phyloP scores from a whole-genome alignment of 306 rosid genomes.

The Glycyrrhiza uralensis region DNA sequence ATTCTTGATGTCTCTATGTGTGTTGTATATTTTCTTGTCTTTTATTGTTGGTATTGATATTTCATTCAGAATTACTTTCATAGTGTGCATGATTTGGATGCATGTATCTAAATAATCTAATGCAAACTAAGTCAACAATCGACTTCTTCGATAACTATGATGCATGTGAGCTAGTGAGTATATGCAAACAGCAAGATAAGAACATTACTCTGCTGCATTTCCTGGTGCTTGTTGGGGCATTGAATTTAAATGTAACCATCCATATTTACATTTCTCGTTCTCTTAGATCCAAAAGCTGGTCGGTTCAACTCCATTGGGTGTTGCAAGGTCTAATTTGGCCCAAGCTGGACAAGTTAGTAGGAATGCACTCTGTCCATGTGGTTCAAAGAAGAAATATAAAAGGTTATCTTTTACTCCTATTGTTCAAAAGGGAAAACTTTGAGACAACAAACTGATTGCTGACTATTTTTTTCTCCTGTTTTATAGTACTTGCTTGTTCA shows the following conservation, averaged over 20 bases:
- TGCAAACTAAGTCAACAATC: slow-evolving; percentile 1
- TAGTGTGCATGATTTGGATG: background rate
- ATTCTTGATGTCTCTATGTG: background rate
- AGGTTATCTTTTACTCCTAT: slow-evolving; percentile 38
- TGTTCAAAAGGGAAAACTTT: background rate
- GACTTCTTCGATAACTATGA: slow-evolving; percentile 5
- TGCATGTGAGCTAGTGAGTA: background rate
- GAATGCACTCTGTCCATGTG: slow-evolving; percentile 89
- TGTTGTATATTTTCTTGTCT: background rate
- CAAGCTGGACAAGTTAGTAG: slow-evolving; percentile 82
- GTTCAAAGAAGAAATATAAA: slow-evolving; percentile 92
- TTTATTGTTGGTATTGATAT: background rate
- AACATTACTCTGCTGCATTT: background rate
- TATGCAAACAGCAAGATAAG: background rate
- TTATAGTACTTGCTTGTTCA: slow-evolving; percentile 5
- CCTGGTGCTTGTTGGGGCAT: background rate
- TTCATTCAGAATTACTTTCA: background rate
- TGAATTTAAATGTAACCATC: slow-evolving; percentile 21
- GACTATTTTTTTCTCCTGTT: background rate
- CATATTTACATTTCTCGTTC: slow-evolving; percentile 13
- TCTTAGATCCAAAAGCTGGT: slow-evolving; percentile 80
- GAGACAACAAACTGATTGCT: background rate
- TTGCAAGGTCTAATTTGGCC: slow-evolving; percentile 85
- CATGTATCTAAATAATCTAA: background rate
- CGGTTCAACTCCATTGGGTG: slow-evolving; percentile 73